Percentiles rank a stretch among this genome's conserved stretches.
phyloP scores from a whole-genome alignment of 2,329 filamentous ascomycete species.

The Penicillium glabrum region DNA sequence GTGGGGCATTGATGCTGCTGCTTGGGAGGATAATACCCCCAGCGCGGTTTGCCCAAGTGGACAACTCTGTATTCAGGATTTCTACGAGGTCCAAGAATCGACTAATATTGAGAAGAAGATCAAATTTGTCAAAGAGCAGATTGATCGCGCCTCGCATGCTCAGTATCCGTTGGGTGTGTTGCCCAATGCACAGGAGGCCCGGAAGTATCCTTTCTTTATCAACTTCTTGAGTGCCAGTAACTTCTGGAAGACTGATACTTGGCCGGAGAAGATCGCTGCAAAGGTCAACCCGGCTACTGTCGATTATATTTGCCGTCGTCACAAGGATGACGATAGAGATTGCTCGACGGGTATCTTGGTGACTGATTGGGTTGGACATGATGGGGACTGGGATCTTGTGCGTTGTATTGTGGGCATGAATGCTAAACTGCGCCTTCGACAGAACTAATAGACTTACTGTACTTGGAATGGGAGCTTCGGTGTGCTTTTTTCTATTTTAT shows the following conservation, averaged over 20 bases:
- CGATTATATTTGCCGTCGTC: conserved; percentile 57
- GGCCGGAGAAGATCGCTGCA: conserved; percentile 88
- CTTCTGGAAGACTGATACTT: conserved; percentile 89
- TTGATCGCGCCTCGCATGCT: conserved; percentile 66
- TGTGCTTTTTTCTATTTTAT: background rate
- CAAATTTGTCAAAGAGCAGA: conserved; percentile 68
- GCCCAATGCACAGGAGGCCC: conserved; percentile 43
- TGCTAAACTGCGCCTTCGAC: conserved; percentile 52
- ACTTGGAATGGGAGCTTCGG: background rate
- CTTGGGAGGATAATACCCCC: conserved; percentile 87
- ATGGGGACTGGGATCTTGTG: conserved; percentile 88
- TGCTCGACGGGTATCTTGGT: conserved; percentile 85
- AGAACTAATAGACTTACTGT: conserved; percentile 14
- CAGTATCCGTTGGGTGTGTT: conserved; percentile 42
- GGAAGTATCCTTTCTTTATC: conserved; percentile 69
- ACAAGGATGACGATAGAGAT: conserved; percentile 59
- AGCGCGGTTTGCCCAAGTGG: conserved; percentile 70
- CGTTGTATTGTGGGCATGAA: conserved; percentile 91
- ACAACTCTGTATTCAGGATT: conserved; percentile 84
- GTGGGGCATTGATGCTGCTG: conserved; percentile 59
- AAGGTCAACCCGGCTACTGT: conserved; percentile 79
- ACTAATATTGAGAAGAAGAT: conserved; percentile 81
- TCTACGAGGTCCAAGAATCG: conserved; percentile 80
- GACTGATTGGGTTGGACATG: conserved; percentile 86
- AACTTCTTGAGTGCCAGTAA: conserved; percentile 92